Evolutionary conservation across 1,284 basidiomycete species (phyloP).

Genomic region (Tremellales sp.): DNA sequence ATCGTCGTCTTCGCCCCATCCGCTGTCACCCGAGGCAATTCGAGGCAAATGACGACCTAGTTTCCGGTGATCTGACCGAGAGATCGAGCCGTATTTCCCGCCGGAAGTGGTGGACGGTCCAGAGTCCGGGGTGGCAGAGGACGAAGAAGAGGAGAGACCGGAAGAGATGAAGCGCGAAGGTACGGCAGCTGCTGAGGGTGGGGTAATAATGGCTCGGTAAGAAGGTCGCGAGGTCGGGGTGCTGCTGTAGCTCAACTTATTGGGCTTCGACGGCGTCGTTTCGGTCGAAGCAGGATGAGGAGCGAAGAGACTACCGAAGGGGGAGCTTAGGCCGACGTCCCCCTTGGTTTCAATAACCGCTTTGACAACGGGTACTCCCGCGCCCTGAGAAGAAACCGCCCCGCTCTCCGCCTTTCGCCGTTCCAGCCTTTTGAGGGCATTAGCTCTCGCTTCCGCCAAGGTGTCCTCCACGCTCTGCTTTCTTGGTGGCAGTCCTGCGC

Average conservation of each 20-base stretch:
- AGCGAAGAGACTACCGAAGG: slow-evolving; percentile 28
- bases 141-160: slow-evolving; percentile 17
- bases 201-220: slow-evolving; percentile 18
- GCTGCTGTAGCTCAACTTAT: too few species aligned
- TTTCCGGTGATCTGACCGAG: slow-evolving; percentile 37
- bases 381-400: slow-evolving; percentile 9
- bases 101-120: slow-evolving; percentile 9
- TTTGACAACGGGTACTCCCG: background rate
- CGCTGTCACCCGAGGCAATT: slow-evolving; percentile 47
- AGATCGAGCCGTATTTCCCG: slow-evolving; percentile 41
- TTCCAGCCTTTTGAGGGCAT: slow-evolving; percentile 38
- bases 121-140: slow-evolving; percentile 3
- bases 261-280: too few species aligned
- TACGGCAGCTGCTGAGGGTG: slow-evolving; percentile 16
- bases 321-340: slow-evolving; percentile 12
- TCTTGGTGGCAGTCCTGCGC: slow-evolving; percentile 17
- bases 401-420: slow-evolving; percentile 34
- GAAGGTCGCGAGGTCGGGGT: slow-evolving; percentile 7
- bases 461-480: slow-evolving; percentile 34
- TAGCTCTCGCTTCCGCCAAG: slow-evolving; percentile 40
- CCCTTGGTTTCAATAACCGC: background rate
- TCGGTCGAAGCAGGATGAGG: slow-evolving; percentile 4
- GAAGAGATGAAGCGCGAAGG: slow-evolving; percentile 25
- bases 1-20: slow-evolving; percentile 36
- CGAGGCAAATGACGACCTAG: slow-evolving; percentile 49